These are phyloP conservation scores for Cladosporium colombiae DNA, from an alignment of 2,329 filamentous ascomycete species.

Conservation along the genomic window DNA sequence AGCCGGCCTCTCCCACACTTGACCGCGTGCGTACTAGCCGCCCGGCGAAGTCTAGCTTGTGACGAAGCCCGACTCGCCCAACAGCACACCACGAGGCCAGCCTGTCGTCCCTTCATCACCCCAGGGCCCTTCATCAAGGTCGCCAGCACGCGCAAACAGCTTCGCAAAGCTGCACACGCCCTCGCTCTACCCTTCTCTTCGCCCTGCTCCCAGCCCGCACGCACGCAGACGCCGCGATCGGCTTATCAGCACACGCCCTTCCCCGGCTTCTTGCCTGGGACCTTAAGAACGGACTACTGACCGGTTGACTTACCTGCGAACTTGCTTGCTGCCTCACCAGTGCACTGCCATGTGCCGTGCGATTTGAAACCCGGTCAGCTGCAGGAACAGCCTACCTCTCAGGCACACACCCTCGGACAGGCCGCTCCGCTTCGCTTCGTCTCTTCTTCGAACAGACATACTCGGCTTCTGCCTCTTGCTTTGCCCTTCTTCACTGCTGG, in stretches of 20 bases:
- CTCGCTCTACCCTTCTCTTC: neutral
- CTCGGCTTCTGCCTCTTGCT: neutral
- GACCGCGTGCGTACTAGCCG: slow-evolving; percentile 14
- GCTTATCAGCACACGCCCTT: slow-evolving; percentile 18
- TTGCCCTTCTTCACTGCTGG: neutral
- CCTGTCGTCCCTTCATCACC: neutral
- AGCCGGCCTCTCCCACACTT: slow-evolving; percentile 7
- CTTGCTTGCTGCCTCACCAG: slow-evolving; percentile 17
- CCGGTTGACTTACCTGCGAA: slow-evolving; percentile 12
- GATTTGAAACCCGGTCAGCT: slow-evolving; percentile 19
- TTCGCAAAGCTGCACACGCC: slow-evolving; percentile 15
- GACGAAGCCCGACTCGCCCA: slow-evolving; percentile 12
- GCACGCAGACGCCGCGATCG: slow-evolving; percentile 9
- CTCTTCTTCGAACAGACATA: neutral
- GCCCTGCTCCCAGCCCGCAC: neutral
- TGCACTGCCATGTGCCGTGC: slow-evolving; percentile 18
- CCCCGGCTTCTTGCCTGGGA: slow-evolving; percentile 1
- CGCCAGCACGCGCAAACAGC: slow-evolving; percentile 4
- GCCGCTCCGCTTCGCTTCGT: neutral
- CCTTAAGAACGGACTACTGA: slow-evolving; percentile 4
- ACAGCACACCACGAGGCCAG: slow-evolving; percentile 12
- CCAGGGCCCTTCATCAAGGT: slow-evolving; percentile 16
- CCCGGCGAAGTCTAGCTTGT: slow-evolving; percentile 8
- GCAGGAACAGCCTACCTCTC: slow-evolving; percentile 13
- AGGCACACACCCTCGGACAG: neutral